Conservation (phyloP, 2,329 filamentous ascomycete species). For the Calonectria pseudoturangicola region DNA sequence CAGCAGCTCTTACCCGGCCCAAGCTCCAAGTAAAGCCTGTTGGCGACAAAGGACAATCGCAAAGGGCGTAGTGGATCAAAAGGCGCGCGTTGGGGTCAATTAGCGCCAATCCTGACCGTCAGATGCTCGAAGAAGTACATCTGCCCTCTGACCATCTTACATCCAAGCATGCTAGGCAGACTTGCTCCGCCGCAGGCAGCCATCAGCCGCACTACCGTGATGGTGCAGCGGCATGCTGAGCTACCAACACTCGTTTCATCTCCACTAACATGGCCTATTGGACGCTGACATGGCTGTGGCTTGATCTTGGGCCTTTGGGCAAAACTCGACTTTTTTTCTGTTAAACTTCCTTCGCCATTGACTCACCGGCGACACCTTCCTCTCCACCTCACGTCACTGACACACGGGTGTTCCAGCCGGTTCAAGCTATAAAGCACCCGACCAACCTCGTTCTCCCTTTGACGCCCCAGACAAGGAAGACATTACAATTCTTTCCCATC, state of each 20-base stretch:
- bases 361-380: conserved; percentile 29
- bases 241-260: conserved; percentile 20
- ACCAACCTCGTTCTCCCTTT: background rate
- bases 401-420: background rate
- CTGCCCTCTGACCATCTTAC: background rate
- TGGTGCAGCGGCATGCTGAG: background rate
- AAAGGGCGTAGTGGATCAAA: conserved; percentile 2
- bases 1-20: background rate
- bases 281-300: conserved; percentile 20
- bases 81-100: background rate
- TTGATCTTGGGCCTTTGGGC: conserved; percentile 2
- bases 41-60: background rate
- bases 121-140: background rate
- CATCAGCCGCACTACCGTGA: conserved; percentile 30
- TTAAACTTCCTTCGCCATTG: conserved; percentile 12
- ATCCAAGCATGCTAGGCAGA: conserved; percentile 26
- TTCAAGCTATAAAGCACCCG: conserved; percentile 22
- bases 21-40: conserved; percentile 8
- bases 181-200: conserved; percentile 29
- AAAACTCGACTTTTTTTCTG: background rate
- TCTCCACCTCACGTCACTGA: conserved; percentile 1
- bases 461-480: background rate
- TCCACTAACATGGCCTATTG: conserved; percentile 24
- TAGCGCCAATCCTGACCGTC: background rate
- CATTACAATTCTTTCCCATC: background rate